Base-by-base conservation (phyloP, 2,329 filamentous ascomycete genomes). In the Thelonectria blattea region DNA sequence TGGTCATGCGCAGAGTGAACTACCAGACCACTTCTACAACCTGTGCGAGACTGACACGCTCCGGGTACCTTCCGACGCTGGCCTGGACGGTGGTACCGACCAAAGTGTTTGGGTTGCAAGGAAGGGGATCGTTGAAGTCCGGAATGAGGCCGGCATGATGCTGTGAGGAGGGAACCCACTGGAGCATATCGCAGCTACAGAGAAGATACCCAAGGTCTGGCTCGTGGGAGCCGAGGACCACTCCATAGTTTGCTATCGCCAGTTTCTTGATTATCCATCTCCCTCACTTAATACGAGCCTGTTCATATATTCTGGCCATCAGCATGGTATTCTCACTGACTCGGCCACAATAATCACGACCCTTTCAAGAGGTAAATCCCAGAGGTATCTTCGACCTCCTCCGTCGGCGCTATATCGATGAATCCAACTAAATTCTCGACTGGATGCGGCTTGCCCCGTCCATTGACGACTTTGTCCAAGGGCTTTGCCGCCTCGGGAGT, bases 131-230 rank as follows among this genome's bases (percentile, higher is more conserved):
- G 5, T 52, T 75, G 22, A 45, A 54, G 18, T 55, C 55, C 10
- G 73, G 72, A 0, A 48, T 59, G 11, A 60, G 70, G 74, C 72
- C 2, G 73, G 75, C 49, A 42, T 75, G 22, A 46, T 75, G n/a
- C 66, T 75, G 10, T 48, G 76, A 3, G 52, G 67, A 1, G 73
- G 71, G 1, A 62, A 74, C 15, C 72, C 72, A 9, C 56, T 70
- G 18, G 61, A 68, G 39, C 68, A 75, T 46, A 73, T 75, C 14
- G 57, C 34, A 6, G 65, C 62, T 5, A 71, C 68, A 17, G 58
- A 62, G 34, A 65, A 52, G 37, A 72, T 75, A 12, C 53, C 43
- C 12, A 67, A 55, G 47, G 62, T 73, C 2, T 74, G 72, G 73
- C 69, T 71, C 32, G 58, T 51, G 8, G 72, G 71, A 24, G 22